Conservation (phyloP, 768 basidiomycete genomes). For the Kwoniella mangroviensis region DNA sequence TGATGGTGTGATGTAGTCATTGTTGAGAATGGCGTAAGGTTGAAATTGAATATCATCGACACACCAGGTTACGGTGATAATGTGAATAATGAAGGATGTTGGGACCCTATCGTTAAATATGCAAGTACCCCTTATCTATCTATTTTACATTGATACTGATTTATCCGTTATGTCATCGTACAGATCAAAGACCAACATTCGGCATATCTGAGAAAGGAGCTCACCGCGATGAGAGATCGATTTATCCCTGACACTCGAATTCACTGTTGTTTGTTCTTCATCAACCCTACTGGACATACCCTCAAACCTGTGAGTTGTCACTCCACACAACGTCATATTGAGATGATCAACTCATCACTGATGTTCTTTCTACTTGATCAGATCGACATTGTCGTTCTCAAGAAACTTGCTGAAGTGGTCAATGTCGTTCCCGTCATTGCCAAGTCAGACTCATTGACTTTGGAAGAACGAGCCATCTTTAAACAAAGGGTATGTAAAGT, state of each 20-base stretch:
- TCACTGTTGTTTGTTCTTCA: conserved; percentile 97
- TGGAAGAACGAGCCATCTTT: conserved; percentile 90
- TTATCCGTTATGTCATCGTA: no score
- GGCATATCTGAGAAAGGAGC: conserved; percentile 96
- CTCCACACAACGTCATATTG: not conserved
- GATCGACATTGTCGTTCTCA: conserved; percentile 98
- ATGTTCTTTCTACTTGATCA: conserved; percentile 4
- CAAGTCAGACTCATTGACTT: conserved; percentile 90
- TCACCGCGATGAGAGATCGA: conserved; percentile 97
- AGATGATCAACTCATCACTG: not conserved
- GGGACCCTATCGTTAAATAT: conserved; percentile 99
- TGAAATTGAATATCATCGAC: conserved; percentile 96
- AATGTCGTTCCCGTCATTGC: conserved; percentile 99
- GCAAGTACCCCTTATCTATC: conserved; percentile 60
- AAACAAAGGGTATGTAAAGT: conserved; percentile 74
- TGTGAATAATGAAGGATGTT: conserved; percentile 98
- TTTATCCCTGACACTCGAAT: conserved; percentile 98
- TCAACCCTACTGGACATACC: conserved; percentile 97
- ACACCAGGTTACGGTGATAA: conserved; percentile 99
- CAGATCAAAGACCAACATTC: conserved; percentile 84
- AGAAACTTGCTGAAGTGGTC: conserved; percentile 97
- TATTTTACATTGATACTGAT: not conserved
- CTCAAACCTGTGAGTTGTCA: conserved; percentile 69
- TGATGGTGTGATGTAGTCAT: conserved; percentile 67
- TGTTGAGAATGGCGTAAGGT: conserved; percentile 90